A percentile compares a stretch with the other conserved stretches of the same genome.
phyloP scores from a whole-genome alignment of 805 yeast genomes.

The Ogataea allantospora region DNA sequence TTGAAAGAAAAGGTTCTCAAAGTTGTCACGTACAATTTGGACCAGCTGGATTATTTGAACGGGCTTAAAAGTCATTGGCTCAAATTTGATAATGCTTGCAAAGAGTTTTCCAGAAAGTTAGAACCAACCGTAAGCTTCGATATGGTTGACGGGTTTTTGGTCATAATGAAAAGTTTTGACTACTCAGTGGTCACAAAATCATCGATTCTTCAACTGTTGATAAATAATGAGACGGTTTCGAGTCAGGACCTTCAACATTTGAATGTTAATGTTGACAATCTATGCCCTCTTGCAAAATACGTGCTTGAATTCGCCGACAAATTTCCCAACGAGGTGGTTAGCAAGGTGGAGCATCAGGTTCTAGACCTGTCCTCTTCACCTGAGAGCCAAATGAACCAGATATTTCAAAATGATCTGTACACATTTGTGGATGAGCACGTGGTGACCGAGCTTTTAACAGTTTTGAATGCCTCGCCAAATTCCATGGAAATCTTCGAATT shows the following conservation, averaged over 20 bases:
- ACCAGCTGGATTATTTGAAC: constrained; percentile 35
- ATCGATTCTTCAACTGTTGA: constrained; percentile 35
- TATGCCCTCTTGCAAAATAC: constrained; percentile 28
- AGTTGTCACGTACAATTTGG: constrained; percentile 25
- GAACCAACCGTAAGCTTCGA: constrained; percentile 58
- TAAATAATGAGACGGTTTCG: constrained; percentile 24
- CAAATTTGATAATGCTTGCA: constrained; percentile 67
- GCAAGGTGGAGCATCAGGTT: constrained; percentile 35
- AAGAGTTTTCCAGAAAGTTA: constrained; percentile 60
- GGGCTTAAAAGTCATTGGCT: constrained; percentile 58
- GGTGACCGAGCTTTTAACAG: constrained; percentile 39
- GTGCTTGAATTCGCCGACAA: constrained; percentile 38
- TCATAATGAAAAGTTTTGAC: constrained; percentile 36
- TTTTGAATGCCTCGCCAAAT: constrained; percentile 38
- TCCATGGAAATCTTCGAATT: constrained; percentile 38
- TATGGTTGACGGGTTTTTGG: constrained; percentile 33
- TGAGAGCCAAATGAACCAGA: constrained; percentile 35
- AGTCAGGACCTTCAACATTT: constrained; percentile 6
- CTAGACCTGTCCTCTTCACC: constrained; percentile 35
- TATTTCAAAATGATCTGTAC: constrained; percentile 43
- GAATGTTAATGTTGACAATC: constrained; percentile 6
- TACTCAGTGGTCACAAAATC: constrained; percentile 36
- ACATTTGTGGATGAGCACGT: constrained; percentile 39
- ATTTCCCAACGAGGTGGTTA: constrained; percentile 37
- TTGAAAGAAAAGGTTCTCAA: constrained; percentile 35